A percentile compares a stretch with the other conserved stretches of the same genome.
phyloP scores from a whole-genome alignment of 2,329 filamentous ascomycete genomes.

The Bertia moriformis region DNA sequence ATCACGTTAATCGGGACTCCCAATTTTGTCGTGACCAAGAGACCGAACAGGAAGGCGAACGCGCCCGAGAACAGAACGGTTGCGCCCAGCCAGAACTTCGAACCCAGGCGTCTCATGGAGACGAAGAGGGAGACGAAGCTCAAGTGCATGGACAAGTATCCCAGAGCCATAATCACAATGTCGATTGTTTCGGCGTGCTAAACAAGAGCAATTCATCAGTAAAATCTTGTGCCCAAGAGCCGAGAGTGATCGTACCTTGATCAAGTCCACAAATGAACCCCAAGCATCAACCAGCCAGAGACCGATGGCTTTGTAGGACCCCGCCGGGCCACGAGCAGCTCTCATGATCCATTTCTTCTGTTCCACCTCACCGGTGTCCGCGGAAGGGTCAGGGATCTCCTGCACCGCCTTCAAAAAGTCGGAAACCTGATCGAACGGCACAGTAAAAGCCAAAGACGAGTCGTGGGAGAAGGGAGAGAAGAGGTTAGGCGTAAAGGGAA shows the following conservation, averaged over 20 bases:
- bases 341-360: slow-evolving; percentile 60
- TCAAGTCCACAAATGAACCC: slow-evolving; percentile 45
- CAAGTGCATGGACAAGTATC: slow-evolving; percentile 63
- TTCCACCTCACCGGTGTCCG: slow-evolving; percentile 25
- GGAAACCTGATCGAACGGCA: slow-evolving; percentile 41
- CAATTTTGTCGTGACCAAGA: slow-evolving; percentile 56
- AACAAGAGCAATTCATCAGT: neutral
- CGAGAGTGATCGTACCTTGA: slow-evolving; percentile 26
- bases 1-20: slow-evolving; percentile 62
- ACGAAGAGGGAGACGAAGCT: slow-evolving; percentile 64
- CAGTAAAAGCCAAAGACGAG: slow-evolving; percentile 45
- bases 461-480: slow-evolving; percentile 52
- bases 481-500: slow-evolving; percentile 50
- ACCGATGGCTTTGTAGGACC: slow-evolving; percentile 28
- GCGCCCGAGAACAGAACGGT: slow-evolving; percentile 56
- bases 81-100: slow-evolving; percentile 61
- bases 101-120: slow-evolving; percentile 60
- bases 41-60: slow-evolving; percentile 60
- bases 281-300: slow-evolving; percentile 47
- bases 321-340: slow-evolving; percentile 30
- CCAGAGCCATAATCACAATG: slow-evolving; percentile 62
- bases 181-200: slow-evolving; percentile 57
- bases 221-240: too few relatives aligned
- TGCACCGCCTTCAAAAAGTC: slow-evolving; percentile 45
- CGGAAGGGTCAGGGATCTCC: slow-evolving; percentile 40